A percentile compares a stretch with the other conserved stretches of the same genome.
Evolutionary conservation across 306 rosid species (phyloP).

Genomic region (Sesbania bispinosa): DNA sequence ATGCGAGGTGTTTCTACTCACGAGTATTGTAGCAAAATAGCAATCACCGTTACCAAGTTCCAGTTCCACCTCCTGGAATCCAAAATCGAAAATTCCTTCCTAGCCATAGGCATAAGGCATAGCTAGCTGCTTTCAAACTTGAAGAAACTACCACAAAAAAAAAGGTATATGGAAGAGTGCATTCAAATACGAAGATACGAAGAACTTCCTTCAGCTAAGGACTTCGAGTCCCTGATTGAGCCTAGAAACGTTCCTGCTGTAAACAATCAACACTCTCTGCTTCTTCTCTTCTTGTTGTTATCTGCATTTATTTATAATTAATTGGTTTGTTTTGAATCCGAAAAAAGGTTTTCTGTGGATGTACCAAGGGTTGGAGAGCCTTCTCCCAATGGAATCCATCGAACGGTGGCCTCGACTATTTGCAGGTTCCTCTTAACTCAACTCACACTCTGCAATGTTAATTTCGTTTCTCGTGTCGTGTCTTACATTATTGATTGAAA

Average conservation of each 20-base stretch:
- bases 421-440: constrained; percentile 49
- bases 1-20: too few species aligned
- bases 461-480: background rate
- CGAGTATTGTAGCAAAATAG: too few species aligned
- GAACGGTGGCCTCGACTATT: constrained; percentile 71
- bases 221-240: constrained; percentile 35
- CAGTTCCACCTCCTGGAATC: background rate
- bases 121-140: background rate
- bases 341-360: constrained; percentile 71
- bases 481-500: background rate
- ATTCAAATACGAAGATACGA: constrained; percentile 49
- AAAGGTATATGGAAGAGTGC: constrained; percentile 44
- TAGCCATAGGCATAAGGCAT: too few species aligned
- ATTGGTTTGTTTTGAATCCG: background rate
- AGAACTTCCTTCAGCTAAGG: constrained; percentile 40
- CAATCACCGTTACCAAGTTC: background rate
- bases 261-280: constrained; percentile 18
- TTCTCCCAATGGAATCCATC: constrained; percentile 65
- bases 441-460: background rate
- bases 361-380: constrained; percentile 65
- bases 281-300: background rate
- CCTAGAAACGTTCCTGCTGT: constrained; percentile 38
- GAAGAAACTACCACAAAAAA: too few species aligned
- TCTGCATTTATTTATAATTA: background rate
- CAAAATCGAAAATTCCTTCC: background rate